phyloP scores from a whole-genome alignment of 2,329 filamentous ascomycete genomes.

The Elsinoe arachidis region DNA sequence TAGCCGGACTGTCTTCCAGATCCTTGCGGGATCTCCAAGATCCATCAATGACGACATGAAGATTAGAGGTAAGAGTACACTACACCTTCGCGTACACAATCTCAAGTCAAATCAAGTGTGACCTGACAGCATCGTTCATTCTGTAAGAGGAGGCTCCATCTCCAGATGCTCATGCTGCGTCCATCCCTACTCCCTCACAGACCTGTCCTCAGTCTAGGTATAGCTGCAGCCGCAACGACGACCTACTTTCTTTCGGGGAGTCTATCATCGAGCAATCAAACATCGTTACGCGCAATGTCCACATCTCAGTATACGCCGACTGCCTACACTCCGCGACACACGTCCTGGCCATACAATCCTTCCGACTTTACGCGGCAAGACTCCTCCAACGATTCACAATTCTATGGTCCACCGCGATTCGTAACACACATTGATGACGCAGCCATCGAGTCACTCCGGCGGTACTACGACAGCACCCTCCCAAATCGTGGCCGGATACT shows the following conservation, averaged over 20 bases:
- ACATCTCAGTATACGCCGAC: slow-evolving; percentile 11
- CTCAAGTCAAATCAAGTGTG: neutral
- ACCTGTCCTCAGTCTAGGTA: slow-evolving; percentile 8
- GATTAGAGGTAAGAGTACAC: neutral
- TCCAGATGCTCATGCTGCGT: slow-evolving; percentile 7
- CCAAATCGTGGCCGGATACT: slow-evolving; percentile 36
- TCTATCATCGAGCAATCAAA: neutral
- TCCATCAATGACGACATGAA: slow-evolving; percentile 13
- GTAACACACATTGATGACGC: slow-evolving; percentile 48
- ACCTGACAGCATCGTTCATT: neutral
- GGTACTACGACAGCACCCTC: slow-evolving; percentile 40
- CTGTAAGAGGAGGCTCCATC: neutral
- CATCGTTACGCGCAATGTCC: neutral
- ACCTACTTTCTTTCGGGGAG: neutral
- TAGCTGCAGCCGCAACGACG: slow-evolving; percentile 4
- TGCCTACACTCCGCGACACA: slow-evolving; percentile 25
- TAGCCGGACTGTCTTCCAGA: neutral
- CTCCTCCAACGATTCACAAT: slow-evolving; percentile 27
- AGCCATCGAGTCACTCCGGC: slow-evolving; percentile 36
- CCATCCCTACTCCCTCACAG: neutral
- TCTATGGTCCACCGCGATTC: slow-evolving; percentile 39
- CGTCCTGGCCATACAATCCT: slow-evolving; percentile 28
- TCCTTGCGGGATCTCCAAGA: slow-evolving; percentile 4
- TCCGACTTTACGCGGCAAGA: slow-evolving; percentile 35
- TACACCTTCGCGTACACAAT: neutral